Evolutionary conservation across 306 rosid species (phyloP).

Genomic region (Abrus pulchellus): DNA sequence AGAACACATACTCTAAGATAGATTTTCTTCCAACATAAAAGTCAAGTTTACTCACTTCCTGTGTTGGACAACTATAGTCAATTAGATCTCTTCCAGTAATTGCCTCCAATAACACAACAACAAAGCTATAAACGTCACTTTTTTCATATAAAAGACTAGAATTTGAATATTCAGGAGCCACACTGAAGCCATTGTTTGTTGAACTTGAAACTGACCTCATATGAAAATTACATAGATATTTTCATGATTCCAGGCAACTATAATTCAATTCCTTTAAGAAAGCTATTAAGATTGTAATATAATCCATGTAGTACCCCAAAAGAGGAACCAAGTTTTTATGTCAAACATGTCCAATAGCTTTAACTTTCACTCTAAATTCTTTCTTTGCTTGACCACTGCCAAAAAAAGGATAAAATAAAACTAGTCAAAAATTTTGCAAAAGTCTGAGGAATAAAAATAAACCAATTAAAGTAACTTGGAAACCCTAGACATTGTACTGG

Average conservation of each 20-base stretch:
- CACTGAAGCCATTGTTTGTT: constrained; percentile 15
- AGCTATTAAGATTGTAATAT: constrained; percentile 11
- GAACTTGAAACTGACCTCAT: not conserved
- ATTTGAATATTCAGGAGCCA: constrained; percentile 89
- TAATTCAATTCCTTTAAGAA: not conserved
- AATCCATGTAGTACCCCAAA: constrained; percentile 73
- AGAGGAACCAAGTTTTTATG: constrained; percentile 92
- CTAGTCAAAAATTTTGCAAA: constrained; percentile 27
- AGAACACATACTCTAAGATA: constrained; percentile 16
- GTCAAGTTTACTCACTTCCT: constrained; percentile 59
- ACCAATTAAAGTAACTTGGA: not conserved
- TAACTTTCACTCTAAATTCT: constrained; percentile 88
- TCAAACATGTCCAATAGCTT: constrained; percentile 88
- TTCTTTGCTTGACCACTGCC: constrained; percentile 86
- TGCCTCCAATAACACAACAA: constrained; percentile 74
- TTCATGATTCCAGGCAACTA: constrained; percentile 13
- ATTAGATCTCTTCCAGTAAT: constrained; percentile 88
- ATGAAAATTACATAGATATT: not conserved
- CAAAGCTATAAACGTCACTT: constrained; percentile 86
- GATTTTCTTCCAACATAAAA: not conserved
- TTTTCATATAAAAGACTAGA: constrained; percentile 80
- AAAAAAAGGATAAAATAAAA: constrained; percentile 13
- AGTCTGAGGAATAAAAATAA: constrained; percentile 39
- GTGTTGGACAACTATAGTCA: constrained; percentile 74
- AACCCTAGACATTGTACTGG: constrained; percentile 15